phyloP scores from a whole-genome alignment of 1,139 yeast genomes.

The Geotrichum cucujoidarum region DNA sequence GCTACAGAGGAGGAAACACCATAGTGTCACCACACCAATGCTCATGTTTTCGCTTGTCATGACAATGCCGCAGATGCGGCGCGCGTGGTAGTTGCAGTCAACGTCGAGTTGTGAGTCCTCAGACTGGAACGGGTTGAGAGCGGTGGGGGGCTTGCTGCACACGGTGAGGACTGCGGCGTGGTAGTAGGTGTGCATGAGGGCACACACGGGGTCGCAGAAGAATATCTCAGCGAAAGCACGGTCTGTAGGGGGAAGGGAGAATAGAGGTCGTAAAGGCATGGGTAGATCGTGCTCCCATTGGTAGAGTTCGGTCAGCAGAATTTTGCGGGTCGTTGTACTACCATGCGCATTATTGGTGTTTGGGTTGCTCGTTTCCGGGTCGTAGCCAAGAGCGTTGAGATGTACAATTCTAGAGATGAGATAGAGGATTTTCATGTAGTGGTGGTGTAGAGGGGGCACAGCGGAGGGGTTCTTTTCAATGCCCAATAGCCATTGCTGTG shows the following conservation, averaged over 20 bases:
- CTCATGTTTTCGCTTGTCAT: conserved; percentile 3
- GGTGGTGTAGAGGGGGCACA: conserved; percentile 6
- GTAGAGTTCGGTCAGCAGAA: conserved; percentile 8
- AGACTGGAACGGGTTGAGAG: conserved; percentile 4
- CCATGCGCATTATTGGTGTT: neutral
- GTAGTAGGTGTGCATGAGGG: conserved; percentile 12
- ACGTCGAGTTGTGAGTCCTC: conserved; percentile 2
- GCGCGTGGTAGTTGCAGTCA: conserved; percentile 14
- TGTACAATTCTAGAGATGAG: conserved; percentile 12
- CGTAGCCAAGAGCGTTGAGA: conserved; percentile 11
- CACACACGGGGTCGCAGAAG: conserved; percentile 10
- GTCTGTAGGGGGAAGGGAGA: neutral
- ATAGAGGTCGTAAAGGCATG: conserved; percentile 8
- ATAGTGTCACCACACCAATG: conserved; percentile 10
- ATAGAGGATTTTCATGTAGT: conserved; percentile 6
- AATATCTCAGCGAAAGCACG: conserved; percentile 14
- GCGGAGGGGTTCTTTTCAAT: neutral
- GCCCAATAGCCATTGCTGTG: conserved; percentile 14
- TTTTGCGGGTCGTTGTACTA: conserved; percentile 1
- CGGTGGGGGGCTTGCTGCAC: conserved; percentile 6
- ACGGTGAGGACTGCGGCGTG: conserved; percentile 12
- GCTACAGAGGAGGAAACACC: conserved; percentile 14
- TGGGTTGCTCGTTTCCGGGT: conserved; percentile 7
- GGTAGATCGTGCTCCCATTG: conserved; percentile 13
- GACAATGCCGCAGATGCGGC: conserved; percentile 15